Evolutionary conservation across 441 rosid species (phyloP), one percentile per base, ranked within the genome.

Genomic region (Hura crepitans): DNA sequence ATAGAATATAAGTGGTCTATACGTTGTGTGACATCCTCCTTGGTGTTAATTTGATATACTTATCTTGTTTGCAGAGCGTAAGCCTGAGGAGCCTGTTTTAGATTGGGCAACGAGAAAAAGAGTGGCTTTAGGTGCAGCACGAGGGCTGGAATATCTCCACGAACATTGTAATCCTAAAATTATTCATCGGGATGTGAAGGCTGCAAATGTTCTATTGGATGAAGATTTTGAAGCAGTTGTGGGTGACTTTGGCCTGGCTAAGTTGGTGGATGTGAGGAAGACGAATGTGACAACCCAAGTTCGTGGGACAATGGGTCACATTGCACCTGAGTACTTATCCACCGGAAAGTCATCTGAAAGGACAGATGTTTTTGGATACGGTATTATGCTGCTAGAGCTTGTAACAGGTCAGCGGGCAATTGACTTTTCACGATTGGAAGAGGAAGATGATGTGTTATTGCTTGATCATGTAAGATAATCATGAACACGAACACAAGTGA

Each of bases 251-350:
- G 98, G 98, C 75, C 82, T 91, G 69, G 97, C 98, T 8, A 94
- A 91, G 82, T 69, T 89, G 70, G 96, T 91, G 18, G 98, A 94
- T 74, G 96, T 89, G 70, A 88, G 88, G 75, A 80, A 81, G 76
- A 84, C 93, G 27, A 86, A 91, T 67, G 97, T 94, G 53, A 94
- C 96, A 9, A 94, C 98, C 74, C 96, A 91, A 80, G 96, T 94
- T 71, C 91, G 98, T 0, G 97, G 98, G 62, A 94, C 98, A 37
- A 91, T 91, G 96, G 98, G 98, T 65, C 98, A 93, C 80, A 93
- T 93, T 75, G 98, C 98, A 33, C 97, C 98, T 9, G 98, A 93
- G 67, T 93, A 91, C 81, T 81, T 91, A 80, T 93, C 98, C 66
- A 93, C 98, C 0, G 98, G 98, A 45, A 91, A 87, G 76, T 89